Base-by-base conservation (phyloP, 805 yeast genomes). In the Cyberlindnera mississippiensis region DNA sequence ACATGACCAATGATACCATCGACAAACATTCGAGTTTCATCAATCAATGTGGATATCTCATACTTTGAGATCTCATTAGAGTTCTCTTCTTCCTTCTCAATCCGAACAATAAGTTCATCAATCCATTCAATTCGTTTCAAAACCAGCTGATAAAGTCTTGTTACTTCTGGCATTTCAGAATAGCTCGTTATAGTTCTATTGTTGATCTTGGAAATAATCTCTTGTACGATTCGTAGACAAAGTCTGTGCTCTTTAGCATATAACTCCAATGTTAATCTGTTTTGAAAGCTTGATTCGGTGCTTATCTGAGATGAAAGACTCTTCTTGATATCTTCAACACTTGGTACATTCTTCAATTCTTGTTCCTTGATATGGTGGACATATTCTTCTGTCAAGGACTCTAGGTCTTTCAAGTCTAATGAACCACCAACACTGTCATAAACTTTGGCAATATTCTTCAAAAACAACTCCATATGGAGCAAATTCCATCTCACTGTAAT, bases 281-380 rank as follows among this genome's bases (percentile, higher is more conserved):
- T 33, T 6, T n/a, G 18, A 30, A 35, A 26, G 11, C 8, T 14
- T 5, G 41, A 32, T 14, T 20, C 22, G 6, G 16, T 11, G 7
- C 35, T 35, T 8, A 33, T 12, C 19, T 34, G 37, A 2, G 24
- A 18, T 4, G 19, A 14, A 6, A 39, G 33, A 8, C 11, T 15
- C 2, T 5, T 13, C 14, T 19, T 10, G 7, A 38, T 2, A 2
- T 32, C 41, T 1, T 33, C 17, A 9, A 42, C 15, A 29, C 34
- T 19, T 4, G 49, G 46, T 6, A 42, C 4, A n/a, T 29, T 28
- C 22, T 40, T 36, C 10, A 38, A 41, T 10, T 45, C 46, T 22
- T 44, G 42, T 20, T 50, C 53, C 16, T 42, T 42, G 17, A 45
- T 31, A 22, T 28, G 40, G 29, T 45, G 51, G 9, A 42, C 18